Evolutionary conservation across 2,329 filamentous ascomycete species (phyloP), one percentile per base, ranked within the genome.

Genomic region (Talaromyces funiculosus): DNA sequence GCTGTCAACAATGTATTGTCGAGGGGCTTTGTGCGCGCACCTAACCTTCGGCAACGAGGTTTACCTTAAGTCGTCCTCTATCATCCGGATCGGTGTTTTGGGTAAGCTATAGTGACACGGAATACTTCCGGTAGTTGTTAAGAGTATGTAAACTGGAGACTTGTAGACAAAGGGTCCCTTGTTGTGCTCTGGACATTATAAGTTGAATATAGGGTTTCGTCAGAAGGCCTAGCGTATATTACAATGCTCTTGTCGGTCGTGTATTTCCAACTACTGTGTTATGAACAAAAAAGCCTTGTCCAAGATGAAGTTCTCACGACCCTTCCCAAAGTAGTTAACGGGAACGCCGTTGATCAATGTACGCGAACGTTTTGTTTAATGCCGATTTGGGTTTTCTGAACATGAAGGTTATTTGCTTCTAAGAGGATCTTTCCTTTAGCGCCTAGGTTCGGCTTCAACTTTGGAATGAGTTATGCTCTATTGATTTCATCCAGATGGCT

Each of bases 301-400:
- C 77, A 26, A 63, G 63, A 62, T 79, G 75, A 4, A 81, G 63
- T 49, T 75, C 72, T 4, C 65, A 59, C 3, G 76, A 73, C 14
- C 77, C 64, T 4, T 67, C 54, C 9, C 72, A 69, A 2, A 81
- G 69, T 2, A 63, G 78, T 75, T 0, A 80, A 66, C 1, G 75
- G 76, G 56, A 81, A 81, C 3, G 71, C 79, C 3, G 78, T 74
- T 76, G 75, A n/a, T 67, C 74, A 54, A 87, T 70, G 42, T 79
- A 67, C 3, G 73, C 73, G 1, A 76, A 62, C 16, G 67, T 58
- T 29, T 62, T 59, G 1, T 68, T 63, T n/a, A 76, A 64, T 12
- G 67, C 73, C 76, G 53, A 12, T 33, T 1, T 3, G 10, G 9
- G 4, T n/a, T 20, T 51, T 20, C 8, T 51, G 31, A 51, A 29